Evolutionary conservation across 2,329 filamentous ascomycete species (phyloP).

Genomic region (Colletotrichum tanaceti): DNA sequence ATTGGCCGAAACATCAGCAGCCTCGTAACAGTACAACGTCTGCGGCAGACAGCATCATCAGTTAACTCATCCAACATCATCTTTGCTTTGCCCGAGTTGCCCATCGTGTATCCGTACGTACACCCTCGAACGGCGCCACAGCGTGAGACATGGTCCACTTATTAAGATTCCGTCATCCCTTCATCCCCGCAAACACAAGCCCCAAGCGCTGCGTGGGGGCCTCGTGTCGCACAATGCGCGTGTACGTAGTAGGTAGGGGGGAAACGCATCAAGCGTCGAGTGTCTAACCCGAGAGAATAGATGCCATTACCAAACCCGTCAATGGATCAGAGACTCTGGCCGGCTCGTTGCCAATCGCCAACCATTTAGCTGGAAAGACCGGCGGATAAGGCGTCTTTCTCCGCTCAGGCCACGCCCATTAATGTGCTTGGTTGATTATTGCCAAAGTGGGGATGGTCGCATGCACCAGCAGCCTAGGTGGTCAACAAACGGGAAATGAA

Average conservation of each 20-base stretch:
- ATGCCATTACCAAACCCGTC: background rate
- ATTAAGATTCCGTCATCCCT: slow-evolving; percentile 1
- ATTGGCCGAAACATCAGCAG: background rate
- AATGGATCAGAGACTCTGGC: background rate
- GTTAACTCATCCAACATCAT: background rate
- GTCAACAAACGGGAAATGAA: no score
- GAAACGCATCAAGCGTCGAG: background rate
- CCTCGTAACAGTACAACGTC: background rate
- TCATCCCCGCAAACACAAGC: background rate
- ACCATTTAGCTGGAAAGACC: no score
- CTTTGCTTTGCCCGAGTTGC: background rate
- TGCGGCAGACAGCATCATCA: background rate
- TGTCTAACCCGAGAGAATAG: background rate
- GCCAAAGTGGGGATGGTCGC: no score
- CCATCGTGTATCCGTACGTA: no score
- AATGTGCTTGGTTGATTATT: no score
- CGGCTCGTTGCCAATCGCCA: background rate
- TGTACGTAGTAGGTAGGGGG: no score
- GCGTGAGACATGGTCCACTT: background rate
- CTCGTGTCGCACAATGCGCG: no score
- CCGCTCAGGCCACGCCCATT: no score
- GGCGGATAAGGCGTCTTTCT: background rate
- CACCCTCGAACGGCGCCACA: background rate
- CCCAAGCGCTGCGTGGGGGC: background rate
- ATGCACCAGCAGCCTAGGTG: no score